A percentile compares a stretch with the other conserved stretches of the same genome.
phyloP scores from a whole-genome alignment of 371 early-diverging fungal species.

The Actinomortierella ambigua region DNA sequence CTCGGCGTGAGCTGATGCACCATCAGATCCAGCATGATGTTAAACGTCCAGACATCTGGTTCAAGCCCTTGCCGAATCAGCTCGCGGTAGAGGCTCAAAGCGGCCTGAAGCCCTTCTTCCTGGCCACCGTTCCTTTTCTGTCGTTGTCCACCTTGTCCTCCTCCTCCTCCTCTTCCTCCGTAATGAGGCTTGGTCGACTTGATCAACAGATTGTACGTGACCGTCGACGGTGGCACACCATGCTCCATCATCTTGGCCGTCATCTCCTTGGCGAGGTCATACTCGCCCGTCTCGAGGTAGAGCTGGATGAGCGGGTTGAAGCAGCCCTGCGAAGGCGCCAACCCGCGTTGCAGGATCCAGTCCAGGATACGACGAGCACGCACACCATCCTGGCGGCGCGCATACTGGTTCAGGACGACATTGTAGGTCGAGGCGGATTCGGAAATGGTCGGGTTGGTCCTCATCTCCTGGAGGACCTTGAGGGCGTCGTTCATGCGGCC shows the following conservation, averaged over 20 bases:
- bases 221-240: slow-evolving; percentile 27
- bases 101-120: background rate
- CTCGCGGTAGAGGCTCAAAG: slow-evolving; percentile 19
- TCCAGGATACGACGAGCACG: slow-evolving; percentile 32
- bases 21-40: slow-evolving; percentile 24
- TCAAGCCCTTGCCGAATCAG: slow-evolving; percentile 22
- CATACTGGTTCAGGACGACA: slow-evolving; percentile 39
- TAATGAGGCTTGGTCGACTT: slow-evolving; percentile 25
- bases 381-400: slow-evolving; percentile 25
- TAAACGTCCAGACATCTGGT: slow-evolving; percentile 43
- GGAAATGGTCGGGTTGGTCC: background rate
- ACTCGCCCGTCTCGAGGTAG: slow-evolving; percentile 27
- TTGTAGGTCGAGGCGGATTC: slow-evolving; percentile 32
- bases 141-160: slow-evolving; percentile 1
- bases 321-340: slow-evolving; percentile 27
- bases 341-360: slow-evolving; percentile 26
- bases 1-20: slow-evolving; percentile 2
- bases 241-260: slow-evolving; percentile 25
- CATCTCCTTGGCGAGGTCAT: slow-evolving; percentile 31
- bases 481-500: slow-evolving; percentile 37
- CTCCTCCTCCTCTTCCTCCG: too few species aligned
- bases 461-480: slow-evolving; percentile 22
- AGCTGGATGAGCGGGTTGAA: slow-evolving; percentile 38
- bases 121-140: too few species aligned
- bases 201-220: slow-evolving; percentile 45